These are phyloP conservation scores for Wallacemonas sp. DNA, from an alignment of 208 protist species.

Conservation along the genomic window DNA sequence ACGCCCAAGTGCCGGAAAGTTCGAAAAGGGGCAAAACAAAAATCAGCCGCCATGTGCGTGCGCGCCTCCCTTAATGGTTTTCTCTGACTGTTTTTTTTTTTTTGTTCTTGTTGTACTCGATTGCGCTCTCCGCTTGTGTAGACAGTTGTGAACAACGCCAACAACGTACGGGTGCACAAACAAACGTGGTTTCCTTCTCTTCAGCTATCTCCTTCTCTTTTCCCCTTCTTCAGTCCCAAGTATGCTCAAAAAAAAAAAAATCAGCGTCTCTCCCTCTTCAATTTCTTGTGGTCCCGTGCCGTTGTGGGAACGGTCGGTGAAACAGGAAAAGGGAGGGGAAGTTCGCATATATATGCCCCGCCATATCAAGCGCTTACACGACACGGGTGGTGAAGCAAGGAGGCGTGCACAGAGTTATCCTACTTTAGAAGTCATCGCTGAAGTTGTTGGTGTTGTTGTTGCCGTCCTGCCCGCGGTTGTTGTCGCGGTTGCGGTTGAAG, in stretches of 20 bases:
- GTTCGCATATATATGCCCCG: too few relatives aligned
- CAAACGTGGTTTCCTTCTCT: too few relatives aligned
- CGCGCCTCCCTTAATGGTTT: too few relatives aligned
- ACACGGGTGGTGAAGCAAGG: too few relatives aligned
- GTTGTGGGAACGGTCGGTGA: too few relatives aligned
- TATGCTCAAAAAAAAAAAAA: background rate
- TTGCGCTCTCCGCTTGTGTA: background rate
- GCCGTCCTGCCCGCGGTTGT: slow-evolving; percentile 30
- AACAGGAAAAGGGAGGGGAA: too few relatives aligned
- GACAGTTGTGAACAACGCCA: background rate
- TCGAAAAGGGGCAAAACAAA: background rate
- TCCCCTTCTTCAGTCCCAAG: too few relatives aligned
- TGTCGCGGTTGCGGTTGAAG: slow-evolving; percentile 21
- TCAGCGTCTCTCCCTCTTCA: slow-evolving; percentile 13
- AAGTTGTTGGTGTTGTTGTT: slow-evolving; percentile 58
- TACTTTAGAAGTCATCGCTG: slow-evolving; percentile 79
- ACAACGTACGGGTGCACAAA: slow-evolving; percentile 8
- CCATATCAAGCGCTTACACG: too few relatives aligned
- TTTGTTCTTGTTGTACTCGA: background rate
- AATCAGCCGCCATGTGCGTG: background rate
- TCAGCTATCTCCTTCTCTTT: too few relatives aligned
- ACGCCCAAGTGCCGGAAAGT: background rate
- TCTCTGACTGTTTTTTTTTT: background rate
- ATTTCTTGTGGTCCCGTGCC: slow-evolving; percentile 7
- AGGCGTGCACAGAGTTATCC: background rate